phyloP scores from a whole-genome alignment of 768 basidiomycete genomes.

The Mycena haematopus region DNA sequence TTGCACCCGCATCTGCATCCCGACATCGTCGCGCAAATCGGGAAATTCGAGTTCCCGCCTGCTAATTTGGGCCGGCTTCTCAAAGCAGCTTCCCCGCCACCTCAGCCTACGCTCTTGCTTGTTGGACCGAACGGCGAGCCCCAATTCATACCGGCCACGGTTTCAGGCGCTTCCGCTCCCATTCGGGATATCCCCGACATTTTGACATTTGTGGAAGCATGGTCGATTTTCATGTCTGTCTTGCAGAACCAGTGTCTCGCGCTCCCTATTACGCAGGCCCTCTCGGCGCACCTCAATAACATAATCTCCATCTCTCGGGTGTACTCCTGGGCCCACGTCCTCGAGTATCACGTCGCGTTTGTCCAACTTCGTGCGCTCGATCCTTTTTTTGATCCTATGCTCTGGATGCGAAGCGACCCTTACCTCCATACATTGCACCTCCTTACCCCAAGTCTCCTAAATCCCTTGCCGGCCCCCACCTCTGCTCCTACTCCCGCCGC shows the following conservation, averaged over 20 bases:
- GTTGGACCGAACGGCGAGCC: background rate
- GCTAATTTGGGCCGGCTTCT: slow-evolving; percentile 12
- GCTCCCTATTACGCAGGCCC: slow-evolving; percentile 4
- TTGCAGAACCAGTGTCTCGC: background rate
- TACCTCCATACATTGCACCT: slow-evolving; percentile 6
- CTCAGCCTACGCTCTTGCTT: background rate
- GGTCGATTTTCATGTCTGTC: slow-evolving; percentile 4
- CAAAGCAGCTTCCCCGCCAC: background rate
- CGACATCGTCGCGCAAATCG: slow-evolving; percentile 7
- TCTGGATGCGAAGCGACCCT: background rate
- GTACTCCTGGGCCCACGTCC: background rate
- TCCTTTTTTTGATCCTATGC: background rate
- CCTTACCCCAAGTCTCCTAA: background rate
- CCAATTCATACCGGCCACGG: background rate
- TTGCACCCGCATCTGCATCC: slow-evolving; percentile 13
- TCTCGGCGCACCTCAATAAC: background rate
- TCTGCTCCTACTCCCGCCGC: background rate
- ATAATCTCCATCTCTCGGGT: background rate
- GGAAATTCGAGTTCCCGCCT: slow-evolving; percentile 12
- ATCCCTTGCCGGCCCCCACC: background rate
- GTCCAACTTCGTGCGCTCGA: background rate
- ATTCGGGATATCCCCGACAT: slow-evolving; percentile 5
- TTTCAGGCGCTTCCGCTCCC: background rate
- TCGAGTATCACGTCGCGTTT: slow-evolving; percentile 9
- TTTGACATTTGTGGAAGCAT: slow-evolving; percentile 4